phyloP scores from a whole-genome alignment of 768 basidiomycete genomes.

The Russula sp. region DNA sequence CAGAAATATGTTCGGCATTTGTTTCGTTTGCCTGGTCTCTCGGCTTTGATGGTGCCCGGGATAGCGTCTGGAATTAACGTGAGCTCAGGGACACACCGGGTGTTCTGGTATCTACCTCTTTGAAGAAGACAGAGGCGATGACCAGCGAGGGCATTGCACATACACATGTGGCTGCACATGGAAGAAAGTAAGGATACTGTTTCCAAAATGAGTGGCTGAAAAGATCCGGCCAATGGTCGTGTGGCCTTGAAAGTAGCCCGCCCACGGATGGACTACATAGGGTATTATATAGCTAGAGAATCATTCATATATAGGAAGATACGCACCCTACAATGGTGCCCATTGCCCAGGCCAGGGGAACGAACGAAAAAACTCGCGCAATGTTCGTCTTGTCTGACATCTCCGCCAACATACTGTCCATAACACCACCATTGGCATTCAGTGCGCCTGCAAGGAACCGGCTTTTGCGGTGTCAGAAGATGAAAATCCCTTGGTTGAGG shows the following conservation, averaged over 20 bases:
- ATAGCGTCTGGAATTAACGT: constrained; percentile 26
- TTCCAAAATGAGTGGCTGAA: constrained; percentile 22
- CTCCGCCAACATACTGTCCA: constrained; percentile 42
- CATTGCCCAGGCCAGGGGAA: constrained; percentile 28
- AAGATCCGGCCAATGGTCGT: constrained; percentile 18
- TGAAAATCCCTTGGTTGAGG: neutral
- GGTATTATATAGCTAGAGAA: too few species aligned
- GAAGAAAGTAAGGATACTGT: constrained; percentile 26
- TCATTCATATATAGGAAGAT: too few species aligned
- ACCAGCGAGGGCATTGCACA: constrained; percentile 26
- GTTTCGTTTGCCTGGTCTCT: too few species aligned
- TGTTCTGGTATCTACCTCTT: constrained; percentile 20
- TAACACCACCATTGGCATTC: constrained; percentile 2
- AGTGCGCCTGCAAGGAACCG: constrained; percentile 3
- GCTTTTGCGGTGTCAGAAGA: neutral
- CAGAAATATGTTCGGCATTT: too few species aligned
- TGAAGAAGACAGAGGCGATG: constrained; percentile 25
- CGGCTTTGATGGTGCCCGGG: too few species aligned
- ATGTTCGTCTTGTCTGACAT: constrained; percentile 55
- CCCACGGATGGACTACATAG: constrained; percentile 14
- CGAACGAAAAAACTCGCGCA: constrained; percentile 31
- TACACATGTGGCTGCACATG: constrained; percentile 27
- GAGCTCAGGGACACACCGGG: constrained; percentile 32
- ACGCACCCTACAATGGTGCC: constrained; percentile 5
- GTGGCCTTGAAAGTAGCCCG: constrained; percentile 23